Evolutionary conservation across 2,329 filamentous ascomycete species (phyloP), one percentile per base, ranked within the genome.

Genomic region (Claviceps paspali): DNA sequence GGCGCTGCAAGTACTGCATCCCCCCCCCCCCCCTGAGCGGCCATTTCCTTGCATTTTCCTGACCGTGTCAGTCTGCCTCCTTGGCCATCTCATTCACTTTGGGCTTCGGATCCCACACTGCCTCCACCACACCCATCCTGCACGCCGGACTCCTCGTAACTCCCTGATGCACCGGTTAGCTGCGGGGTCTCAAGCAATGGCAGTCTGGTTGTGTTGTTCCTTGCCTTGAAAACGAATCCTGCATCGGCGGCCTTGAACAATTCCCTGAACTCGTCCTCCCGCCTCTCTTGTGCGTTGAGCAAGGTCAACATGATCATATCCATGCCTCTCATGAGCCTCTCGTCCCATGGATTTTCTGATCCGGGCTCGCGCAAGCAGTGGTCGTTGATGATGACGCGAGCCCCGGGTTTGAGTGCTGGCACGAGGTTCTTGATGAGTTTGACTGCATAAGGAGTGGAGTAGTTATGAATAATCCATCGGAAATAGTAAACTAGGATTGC

Each of bases 381-480:
- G 39, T 64, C 60, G 39, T 64, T 64, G 38, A 64, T 62, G 35
- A 61, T 38, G 31, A 77, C 49, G 33, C 63, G 56, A 9, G 69
- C 62, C 14, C 73, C 64, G 2, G 67, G 63, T 51, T 75, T 69
- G 36, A 76, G 52, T 24, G 70, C 64, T 1, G 71, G 70, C 2
- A 72, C 53, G 7, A 76, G 56, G 15, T 62, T 63, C 41, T 60
- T 59, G 27, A 69, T 53, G 28, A 75, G 66, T 31, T 59, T 57
- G 31, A 65, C 47, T 4, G 63, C 62, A 38, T 71, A 67, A 3
- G 62, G 61, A 11, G 71, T 71, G 0, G 70, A 66, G 56, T 73
- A 73, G 54, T 78, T 74, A 49, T 79, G 72, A 6, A 79, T 52
- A 43, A 78, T 74, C 62, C 66, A 68, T 33, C 70, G 67, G 52